Conservation (phyloP, 2,329 filamentous ascomycete genomes). For the Diaporthe vexans region DNA sequence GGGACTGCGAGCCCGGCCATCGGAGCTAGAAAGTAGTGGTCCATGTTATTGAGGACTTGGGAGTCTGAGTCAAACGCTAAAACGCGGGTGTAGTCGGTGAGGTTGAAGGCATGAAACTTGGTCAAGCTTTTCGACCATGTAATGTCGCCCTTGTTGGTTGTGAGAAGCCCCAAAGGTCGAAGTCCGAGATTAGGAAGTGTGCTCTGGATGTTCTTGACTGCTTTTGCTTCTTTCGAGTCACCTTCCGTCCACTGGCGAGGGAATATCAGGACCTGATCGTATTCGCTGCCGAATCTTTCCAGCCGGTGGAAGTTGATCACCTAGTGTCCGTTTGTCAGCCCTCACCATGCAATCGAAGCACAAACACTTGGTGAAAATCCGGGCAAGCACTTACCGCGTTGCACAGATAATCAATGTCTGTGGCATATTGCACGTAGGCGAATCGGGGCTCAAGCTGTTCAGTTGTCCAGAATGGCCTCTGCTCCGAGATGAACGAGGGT, state of each 20-base stretch:
- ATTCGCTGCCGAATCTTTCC: neutral
- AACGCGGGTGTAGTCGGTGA: slow-evolving; percentile 19
- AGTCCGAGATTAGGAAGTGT: neutral
- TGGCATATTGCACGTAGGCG: slow-evolving; percentile 15
- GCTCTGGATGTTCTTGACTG: neutral
- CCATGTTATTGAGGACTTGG: slow-evolving; percentile 8
- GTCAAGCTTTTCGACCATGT: slow-evolving; percentile 20
- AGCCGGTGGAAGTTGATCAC: slow-evolving; percentile 14
- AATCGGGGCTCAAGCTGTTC: slow-evolving; percentile 6
- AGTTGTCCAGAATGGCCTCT: slow-evolving; percentile 5
- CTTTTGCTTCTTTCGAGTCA: slow-evolving; percentile 1
- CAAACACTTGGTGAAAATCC: neutral
- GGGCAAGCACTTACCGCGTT: neutral
- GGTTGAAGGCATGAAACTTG: slow-evolving; percentile 19
- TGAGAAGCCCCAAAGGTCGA: slow-evolving; percentile 1
- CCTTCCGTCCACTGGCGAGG: neutral
- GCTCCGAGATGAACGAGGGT: neutral
- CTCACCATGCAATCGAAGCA: neutral
- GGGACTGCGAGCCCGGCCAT: neutral
- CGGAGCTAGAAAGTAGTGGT: slow-evolving; percentile 10
- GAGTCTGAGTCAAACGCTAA: slow-evolving; percentile 16
- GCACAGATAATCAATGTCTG: slow-evolving; percentile 15
- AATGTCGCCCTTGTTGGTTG: neutral
- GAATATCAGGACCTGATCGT: slow-evolving; percentile 12
- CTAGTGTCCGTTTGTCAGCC: neutral